Conservation (phyloP, 345 rosid genomes). For the Bruguiera parviflora region DNA sequence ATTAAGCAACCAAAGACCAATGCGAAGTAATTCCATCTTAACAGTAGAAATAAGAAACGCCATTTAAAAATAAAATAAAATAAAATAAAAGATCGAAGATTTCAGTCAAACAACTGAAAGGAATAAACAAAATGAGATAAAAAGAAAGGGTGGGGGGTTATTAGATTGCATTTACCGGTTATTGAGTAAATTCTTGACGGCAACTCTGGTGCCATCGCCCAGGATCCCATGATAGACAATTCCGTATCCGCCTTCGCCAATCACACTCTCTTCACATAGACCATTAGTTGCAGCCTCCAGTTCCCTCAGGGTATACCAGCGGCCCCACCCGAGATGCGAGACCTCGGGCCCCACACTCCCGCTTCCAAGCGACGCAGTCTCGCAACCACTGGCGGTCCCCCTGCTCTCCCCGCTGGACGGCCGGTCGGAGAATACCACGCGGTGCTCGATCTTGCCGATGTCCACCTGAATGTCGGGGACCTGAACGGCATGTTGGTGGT, state of each 20-base stretch:
- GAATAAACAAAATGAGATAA: background rate
- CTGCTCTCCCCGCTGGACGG: constrained; percentile 78
- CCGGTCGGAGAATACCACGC: constrained; percentile 74
- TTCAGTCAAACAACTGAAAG: background rate
- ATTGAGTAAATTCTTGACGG: constrained; percentile 85
- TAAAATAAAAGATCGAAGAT: too few species aligned
- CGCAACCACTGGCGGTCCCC: constrained; percentile 59
- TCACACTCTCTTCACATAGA: constrained; percentile 79
- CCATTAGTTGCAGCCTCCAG: constrained; percentile 86
- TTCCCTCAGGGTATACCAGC: constrained; percentile 92
- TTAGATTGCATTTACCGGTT: constrained; percentile 48
- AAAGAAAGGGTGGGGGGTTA: too few species aligned
- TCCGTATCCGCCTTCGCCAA: constrained; percentile 98
- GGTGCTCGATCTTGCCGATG: constrained; percentile 81
- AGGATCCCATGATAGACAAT: constrained; percentile 82
- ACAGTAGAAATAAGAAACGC: too few species aligned
- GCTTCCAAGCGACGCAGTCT: constrained; percentile 59
- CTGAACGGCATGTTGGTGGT: constrained; percentile 28
- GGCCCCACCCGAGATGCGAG: constrained; percentile 96
- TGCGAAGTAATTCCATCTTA: background rate
- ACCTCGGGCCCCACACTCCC: constrained; percentile 83
- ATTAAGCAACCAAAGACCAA: background rate
- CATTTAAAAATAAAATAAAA: too few species aligned
- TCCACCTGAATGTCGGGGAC: constrained; percentile 81
- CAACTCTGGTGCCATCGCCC: constrained; percentile 73